These are phyloP conservation scores for Nepenthes gracilis DNA, from an alignment of 148 eudicot species.

Conservation along the genomic window DNA sequence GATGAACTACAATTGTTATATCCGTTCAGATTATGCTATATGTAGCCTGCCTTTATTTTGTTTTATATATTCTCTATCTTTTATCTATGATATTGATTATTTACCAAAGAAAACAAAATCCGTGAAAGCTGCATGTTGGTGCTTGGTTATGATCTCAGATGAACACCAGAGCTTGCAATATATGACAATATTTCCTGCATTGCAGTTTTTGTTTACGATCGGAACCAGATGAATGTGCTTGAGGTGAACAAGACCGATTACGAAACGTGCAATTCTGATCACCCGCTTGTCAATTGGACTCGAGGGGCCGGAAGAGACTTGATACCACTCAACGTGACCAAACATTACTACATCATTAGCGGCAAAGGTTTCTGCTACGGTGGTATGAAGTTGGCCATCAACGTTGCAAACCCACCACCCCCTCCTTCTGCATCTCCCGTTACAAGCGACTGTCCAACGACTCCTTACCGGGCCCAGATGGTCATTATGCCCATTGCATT, in stretches of 20 bases:
- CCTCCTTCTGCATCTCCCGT: constrained; percentile 50
- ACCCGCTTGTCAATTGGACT: constrained; percentile 58
- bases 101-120: too few relatives aligned
- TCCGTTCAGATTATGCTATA: too few relatives aligned
- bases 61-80: too few relatives aligned
- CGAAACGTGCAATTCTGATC: constrained; percentile 52
- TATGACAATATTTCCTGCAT: neutral
- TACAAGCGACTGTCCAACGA: constrained; percentile 19
- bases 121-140: too few relatives aligned
- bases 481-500: constrained; percentile 44
- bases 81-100: too few relatives aligned
- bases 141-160: too few relatives aligned
- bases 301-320: constrained; percentile 89
- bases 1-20: too few relatives aligned
- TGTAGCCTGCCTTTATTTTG: too few relatives aligned
- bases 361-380: constrained; percentile 70
- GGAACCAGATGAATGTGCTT: constrained; percentile 53
- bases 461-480: constrained; percentile 18
- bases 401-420: constrained; percentile 44
- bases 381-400: constrained; percentile 66
- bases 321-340: constrained; percentile 57
- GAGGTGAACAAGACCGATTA: constrained; percentile 79
- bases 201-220: constrained; percentile 72
- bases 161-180: too few relatives aligned
- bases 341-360: constrained; percentile 52